Percentiles rank a stretch among this genome's conserved stretches.
Conservation (phyloP, 495 filamentous ascomycete genomes). For the Tuber brumale region DNA sequence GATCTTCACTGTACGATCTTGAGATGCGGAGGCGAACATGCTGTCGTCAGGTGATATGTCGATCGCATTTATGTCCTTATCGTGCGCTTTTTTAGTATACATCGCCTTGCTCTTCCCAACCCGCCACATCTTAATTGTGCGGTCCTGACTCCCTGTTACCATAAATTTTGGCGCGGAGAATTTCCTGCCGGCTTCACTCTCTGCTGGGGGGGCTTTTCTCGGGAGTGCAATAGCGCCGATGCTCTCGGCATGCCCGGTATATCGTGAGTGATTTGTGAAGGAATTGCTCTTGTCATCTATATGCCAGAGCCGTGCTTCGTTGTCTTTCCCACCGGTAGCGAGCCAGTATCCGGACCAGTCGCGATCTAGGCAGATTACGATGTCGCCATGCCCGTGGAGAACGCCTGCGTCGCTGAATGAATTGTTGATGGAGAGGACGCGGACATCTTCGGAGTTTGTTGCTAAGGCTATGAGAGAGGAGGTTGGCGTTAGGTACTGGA, state of each 20-base stretch:
- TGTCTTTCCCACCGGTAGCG: slow-evolving; percentile 92
- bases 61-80: slow-evolving; percentile 97
- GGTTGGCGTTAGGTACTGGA: slow-evolving; percentile 73
- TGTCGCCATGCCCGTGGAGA: slow-evolving; percentile 84
- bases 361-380: slow-evolving; percentile 86
- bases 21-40: slow-evolving; percentile 88
- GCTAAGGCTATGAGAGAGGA: slow-evolving; percentile 78
- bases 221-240: slow-evolving; percentile 87
- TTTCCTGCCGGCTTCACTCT: slow-evolving; percentile 57
- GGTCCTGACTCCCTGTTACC: slow-evolving; percentile 86
- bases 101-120: slow-evolving; percentile 54
- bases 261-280: slow-evolving; percentile 69
- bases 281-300: slow-evolving; percentile 69
- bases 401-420: slow-evolving; percentile 84
- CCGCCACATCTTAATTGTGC: slow-evolving; percentile 88
- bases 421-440: slow-evolving; percentile 62
- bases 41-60: slow-evolving; percentile 62
- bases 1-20: slow-evolving; percentile 94
- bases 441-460: slow-evolving; percentile 89
- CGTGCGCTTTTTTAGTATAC: slow-evolving; percentile 88
- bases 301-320: slow-evolving; percentile 84
- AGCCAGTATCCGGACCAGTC: slow-evolving; percentile 98
- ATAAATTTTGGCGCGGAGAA: slow-evolving; percentile 75
- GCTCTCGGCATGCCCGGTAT: slow-evolving; percentile 90
- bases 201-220: slow-evolving; percentile 55